Evolutionary conservation across 495 filamentous ascomycete genomes (phyloP).

Genomic region (Penicillium samsonianum): DNA sequence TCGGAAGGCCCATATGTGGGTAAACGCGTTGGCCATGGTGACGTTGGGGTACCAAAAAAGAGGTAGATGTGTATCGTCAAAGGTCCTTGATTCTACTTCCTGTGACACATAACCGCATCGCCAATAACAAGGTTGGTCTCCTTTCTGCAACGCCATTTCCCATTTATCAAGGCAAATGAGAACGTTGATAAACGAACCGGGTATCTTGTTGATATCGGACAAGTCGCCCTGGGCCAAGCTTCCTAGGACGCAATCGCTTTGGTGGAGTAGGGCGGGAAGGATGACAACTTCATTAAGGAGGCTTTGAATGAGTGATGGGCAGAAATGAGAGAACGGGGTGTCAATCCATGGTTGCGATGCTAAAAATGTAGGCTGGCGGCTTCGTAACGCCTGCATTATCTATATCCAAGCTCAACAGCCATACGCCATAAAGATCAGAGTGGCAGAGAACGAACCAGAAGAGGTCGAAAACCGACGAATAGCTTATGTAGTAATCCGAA

Average conservation of each 20-base stretch:
- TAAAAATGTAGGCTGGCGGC: conserved; percentile 21
- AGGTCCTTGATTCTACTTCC: neutral
- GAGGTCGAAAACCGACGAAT: conserved; percentile 39
- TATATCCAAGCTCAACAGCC: no score
- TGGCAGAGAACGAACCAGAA: conserved; percentile 22
- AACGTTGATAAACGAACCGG: conserved; percentile 7
- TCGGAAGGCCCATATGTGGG: conserved; percentile 39
- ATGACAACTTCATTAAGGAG: conserved; percentile 28
- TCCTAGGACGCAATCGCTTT: conserved; percentile 5
- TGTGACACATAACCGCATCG: no score
- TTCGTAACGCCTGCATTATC: no score
- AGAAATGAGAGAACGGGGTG: conserved; percentile 28
- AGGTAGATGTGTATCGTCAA: conserved; percentile 5
- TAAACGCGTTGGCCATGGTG: conserved; percentile 37
- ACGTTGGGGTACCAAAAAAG: conserved; percentile 35
- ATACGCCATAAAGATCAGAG: no score
- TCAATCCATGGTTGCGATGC: conserved; percentile 27
- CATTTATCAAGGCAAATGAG: neutral
- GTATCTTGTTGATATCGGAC: no score
- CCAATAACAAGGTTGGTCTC: neutral
- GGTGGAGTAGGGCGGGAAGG: conserved; percentile 30
- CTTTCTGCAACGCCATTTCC: neutral
- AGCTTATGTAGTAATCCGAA: conserved; percentile 33
- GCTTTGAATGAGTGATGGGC: conserved; percentile 32
- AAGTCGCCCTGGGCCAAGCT: no score